Conservation (phyloP, 495 filamentous ascomycete genomes). For the Staphylotrichum longicolle region DNA sequence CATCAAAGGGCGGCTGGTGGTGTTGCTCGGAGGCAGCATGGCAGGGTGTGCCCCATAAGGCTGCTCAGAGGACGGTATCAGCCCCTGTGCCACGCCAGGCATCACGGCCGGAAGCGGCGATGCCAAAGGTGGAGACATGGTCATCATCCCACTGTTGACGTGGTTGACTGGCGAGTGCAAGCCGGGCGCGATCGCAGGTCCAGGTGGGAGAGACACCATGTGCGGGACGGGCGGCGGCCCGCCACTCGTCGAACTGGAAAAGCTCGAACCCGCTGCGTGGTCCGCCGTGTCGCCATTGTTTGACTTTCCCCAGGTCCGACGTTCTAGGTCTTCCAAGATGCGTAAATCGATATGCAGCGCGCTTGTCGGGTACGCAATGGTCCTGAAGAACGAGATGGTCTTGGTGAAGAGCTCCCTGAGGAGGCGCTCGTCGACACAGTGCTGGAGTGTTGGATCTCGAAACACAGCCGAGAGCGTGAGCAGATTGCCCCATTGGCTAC, state of each 20-base stretch:
- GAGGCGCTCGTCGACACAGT: conserved; percentile 48
- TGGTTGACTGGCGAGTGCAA: conserved; percentile 8
- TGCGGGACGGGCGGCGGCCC: conserved; percentile 13
- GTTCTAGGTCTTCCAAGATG: conserved; percentile 62
- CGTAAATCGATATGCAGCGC: conserved; percentile 63
- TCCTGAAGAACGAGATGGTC: conserved; percentile 68
- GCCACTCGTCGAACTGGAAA: conserved; percentile 44
- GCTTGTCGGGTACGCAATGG: conserved; percentile 61
- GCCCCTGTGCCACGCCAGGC: neutral
- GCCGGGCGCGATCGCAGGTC: neutral
- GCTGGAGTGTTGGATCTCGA: conserved; percentile 53
- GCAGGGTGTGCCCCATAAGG: neutral
- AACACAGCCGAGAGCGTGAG: conserved; percentile 81
- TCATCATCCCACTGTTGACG: conserved; percentile 14
- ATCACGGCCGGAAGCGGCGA: neutral
- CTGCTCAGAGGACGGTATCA: neutral
- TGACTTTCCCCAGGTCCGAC: conserved; percentile 42
- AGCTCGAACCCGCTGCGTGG: conserved; percentile 38
- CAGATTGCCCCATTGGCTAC: conserved; percentile 95
- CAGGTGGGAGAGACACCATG: conserved; percentile 14
- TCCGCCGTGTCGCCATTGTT: conserved; percentile 23
- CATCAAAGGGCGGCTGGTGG: conserved; percentile 8
- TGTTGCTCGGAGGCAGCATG: conserved; percentile 26
- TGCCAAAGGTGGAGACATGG: conserved; percentile 8
- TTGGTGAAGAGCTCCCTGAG: conserved; percentile 55